Evolutionary conservation across 306 rosid species (phyloP), one percentile per base, ranked within the genome.

Genomic region (Cucumis melo): DNA sequence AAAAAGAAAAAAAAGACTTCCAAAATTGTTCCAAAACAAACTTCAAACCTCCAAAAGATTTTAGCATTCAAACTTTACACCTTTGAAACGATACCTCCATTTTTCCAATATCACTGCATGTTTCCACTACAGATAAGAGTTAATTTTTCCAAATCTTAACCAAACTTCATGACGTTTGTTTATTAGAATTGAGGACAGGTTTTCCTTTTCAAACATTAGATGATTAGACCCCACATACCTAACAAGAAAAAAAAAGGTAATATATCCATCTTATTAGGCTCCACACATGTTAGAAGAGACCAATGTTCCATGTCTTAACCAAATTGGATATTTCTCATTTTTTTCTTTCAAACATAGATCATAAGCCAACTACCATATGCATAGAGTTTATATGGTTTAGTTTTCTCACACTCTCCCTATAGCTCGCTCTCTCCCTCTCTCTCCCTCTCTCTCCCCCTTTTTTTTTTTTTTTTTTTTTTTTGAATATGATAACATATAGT

Each of bases 281-380:
- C 67, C 48, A 42, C 67, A 63, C 41, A 63, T 34, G 23, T 17
- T 15, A 63, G 23, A 62, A 62, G 66, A 27, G 3, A 32, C 36
- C 61, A n/a, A 56, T 56, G 8, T 56, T 56, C 5, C 27, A 24
- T 24, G 1, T 59, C 65, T 59, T 24, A 20, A 60, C 67, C 20
- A 23, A 29, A 29, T 29, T 15, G 32, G 42, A 61, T 32, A 61
- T 29, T 61, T 61, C 23, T 6, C 46, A 63, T 63, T 63, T 16
- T 16, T 16, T 8, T 63, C 21, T 9, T 61, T 29, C 6, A 7
- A 55, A 61, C 42, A 61, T 14, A 32, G 20, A 62, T 62, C 68
- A 62, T 62, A 32, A 64, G 48, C 71, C 71, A 64, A 36, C 71
- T 64, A 19, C 71, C 71, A 64, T 19, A 64, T 64, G 50, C 72